A percentile compares a stretch with the other conserved stretches of the same genome.
These are phyloP conservation scores for Lablab purpureus DNA, from an alignment of 306 rosid genomes.

Conservation along the genomic window DNA sequence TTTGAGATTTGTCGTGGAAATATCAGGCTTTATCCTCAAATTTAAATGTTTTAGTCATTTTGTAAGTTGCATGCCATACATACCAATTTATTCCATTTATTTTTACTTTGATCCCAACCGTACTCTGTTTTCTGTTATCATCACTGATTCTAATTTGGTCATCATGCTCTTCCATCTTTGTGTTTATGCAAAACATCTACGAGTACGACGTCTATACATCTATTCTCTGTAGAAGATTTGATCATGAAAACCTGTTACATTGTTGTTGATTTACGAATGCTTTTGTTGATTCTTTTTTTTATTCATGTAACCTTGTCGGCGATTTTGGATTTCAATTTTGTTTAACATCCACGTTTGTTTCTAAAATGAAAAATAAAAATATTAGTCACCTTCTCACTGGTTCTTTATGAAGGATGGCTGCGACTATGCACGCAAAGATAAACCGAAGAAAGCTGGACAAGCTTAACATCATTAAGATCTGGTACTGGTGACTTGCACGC, in stretches of 20 bases:
- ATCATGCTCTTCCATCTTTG: neutral
- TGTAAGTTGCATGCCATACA: too few relatives aligned
- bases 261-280: neutral
- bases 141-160: neutral
- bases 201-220: neutral
- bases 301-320: neutral
- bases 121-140: constrained; percentile 1
- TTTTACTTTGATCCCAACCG: neutral
- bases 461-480: constrained; percentile 77
- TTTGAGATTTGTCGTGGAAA: too few relatives aligned
- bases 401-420: constrained; percentile 50
- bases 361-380: constrained; percentile 23
- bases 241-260: constrained; percentile 3
- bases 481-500: constrained; percentile 50
- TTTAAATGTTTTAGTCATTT: too few relatives aligned
- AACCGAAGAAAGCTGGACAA: constrained; percentile 74
- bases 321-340: constrained; percentile 12
- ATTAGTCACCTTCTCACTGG: neutral
- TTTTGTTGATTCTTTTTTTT: neutral
- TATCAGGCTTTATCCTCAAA: too few relatives aligned
- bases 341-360: neutral
- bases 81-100: too few relatives aligned
- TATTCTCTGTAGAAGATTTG: neutral
- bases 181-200: neutral
- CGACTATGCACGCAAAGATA: constrained; percentile 62